Percentiles rank a stretch among this genome's conserved stretches.
These are phyloP conservation scores for Eutypella sp. DNA, from an alignment of 2,329 filamentous ascomycete species.

Conservation along the genomic window DNA sequence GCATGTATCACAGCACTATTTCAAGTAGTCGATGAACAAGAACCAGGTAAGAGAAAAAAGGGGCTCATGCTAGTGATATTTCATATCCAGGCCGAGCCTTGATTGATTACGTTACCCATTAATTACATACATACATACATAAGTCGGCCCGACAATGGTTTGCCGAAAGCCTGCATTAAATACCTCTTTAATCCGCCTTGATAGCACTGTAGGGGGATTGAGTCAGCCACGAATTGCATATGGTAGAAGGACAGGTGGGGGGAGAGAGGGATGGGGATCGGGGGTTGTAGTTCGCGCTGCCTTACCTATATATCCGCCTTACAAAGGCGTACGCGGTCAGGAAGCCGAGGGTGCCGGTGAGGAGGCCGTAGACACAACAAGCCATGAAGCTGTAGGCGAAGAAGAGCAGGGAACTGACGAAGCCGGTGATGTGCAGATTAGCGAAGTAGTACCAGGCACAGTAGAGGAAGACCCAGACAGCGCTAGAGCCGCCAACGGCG, in stretches of 20 bases:
- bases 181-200: constrained; percentile 39
- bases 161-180: too few species aligned
- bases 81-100: background rate
- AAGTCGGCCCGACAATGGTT: too few species aligned
- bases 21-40: too few species aligned
- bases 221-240: too few species aligned
- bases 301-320: constrained; percentile 73
- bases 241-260: background rate
- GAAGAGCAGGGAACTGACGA: constrained; percentile 75
- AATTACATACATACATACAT: background rate
- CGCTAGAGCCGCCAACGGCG: constrained; percentile 68
- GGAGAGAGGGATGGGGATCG: background rate
- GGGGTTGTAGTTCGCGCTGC: constrained; percentile 7
- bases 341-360: constrained; percentile 82
- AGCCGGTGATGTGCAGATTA: constrained; percentile 75
- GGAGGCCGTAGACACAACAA: constrained; percentile 72
- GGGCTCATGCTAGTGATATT: background rate
- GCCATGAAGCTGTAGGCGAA: constrained; percentile 81
- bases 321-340: constrained; percentile 81
- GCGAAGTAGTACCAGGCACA: constrained; percentile 79
- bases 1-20: too few species aligned
- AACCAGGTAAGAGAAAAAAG: too few species aligned
- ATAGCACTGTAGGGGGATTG: constrained; percentile 36
- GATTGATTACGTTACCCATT: constrained; percentile 2
- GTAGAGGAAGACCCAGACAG: constrained; percentile 78